Evolutionary conservation across 2,329 filamentous ascomycete genomes (phyloP).

Genomic region (Calonectria honghensis): DNA sequence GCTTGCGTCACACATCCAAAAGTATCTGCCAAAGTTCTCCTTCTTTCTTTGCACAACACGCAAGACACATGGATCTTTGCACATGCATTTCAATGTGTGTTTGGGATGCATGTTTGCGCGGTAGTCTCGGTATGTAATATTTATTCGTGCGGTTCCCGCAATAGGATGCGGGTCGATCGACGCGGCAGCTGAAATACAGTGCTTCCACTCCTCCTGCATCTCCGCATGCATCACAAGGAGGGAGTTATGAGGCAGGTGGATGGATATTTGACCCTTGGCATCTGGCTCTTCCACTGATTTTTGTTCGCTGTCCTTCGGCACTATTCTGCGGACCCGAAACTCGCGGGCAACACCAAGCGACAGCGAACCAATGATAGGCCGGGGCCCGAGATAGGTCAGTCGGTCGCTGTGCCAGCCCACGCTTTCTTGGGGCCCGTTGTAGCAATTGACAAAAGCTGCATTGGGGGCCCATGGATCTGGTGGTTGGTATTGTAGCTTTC

Average conservation of each 20-base stretch:
- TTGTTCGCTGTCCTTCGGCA: conserved; percentile 74
- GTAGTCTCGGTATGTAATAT: conserved; percentile 95
- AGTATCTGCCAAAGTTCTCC: conserved; percentile 86
- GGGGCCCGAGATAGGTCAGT: conserved; percentile 92
- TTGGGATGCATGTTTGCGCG: conserved; percentile 84
- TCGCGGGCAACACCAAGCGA: conserved; percentile 95
- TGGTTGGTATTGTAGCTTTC: conserved; percentile 87
- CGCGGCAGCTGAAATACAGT: conserved; percentile 84
- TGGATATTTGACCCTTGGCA: conserved; percentile 88
- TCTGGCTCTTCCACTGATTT: conserved; percentile 71
- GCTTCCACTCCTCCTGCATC: conserved; percentile 99
- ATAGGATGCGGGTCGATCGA: conserved; percentile 90
- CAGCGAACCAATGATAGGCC: conserved; percentile 90
- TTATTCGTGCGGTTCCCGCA: conserved; percentile 87
- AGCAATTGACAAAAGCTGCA: conserved; percentile 96
- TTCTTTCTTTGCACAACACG: conserved; percentile 87
- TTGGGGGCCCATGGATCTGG: conserved; percentile 87
- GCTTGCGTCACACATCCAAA: conserved; percentile 93
- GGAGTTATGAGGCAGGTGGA: conserved; percentile 96
- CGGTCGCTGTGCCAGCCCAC: conserved; percentile 97
- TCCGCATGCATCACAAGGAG: conserved; percentile 97
- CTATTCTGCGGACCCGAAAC: conserved; percentile 88
- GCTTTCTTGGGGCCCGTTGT: conserved; percentile 85
- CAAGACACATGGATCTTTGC: conserved; percentile 80
- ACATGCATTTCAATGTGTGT: conserved; percentile 86